Conservation (phyloP, 768 basidiomycete species). For the Pleurotus platypus region DNA sequence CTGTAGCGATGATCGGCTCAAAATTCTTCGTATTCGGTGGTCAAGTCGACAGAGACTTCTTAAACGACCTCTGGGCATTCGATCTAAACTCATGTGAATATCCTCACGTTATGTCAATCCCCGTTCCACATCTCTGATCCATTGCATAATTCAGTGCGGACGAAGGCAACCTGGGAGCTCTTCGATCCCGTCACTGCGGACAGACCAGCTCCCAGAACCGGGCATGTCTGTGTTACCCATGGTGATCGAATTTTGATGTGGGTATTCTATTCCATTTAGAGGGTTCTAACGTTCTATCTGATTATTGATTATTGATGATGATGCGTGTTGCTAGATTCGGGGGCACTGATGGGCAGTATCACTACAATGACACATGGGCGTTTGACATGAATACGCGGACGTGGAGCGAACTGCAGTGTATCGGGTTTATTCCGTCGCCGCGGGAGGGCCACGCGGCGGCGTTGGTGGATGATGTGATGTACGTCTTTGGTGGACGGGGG, state of each 20-base stretch:
- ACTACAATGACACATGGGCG: conserved; percentile 98
- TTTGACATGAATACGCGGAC: conserved; percentile 76
- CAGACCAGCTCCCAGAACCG: conserved; percentile 80
- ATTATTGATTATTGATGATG: background rate
- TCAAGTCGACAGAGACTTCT: conserved; percentile 90
- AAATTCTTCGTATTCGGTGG: conserved; percentile 96
- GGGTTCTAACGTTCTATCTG: background rate
- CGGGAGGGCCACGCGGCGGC: conserved; percentile 96
- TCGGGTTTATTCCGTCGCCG: conserved; percentile 94
- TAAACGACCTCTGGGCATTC: conserved; percentile 95
- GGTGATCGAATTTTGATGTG: conserved; percentile 85
- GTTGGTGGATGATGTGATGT: conserved; percentile 95
- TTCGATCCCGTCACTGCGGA: conserved; percentile 58
- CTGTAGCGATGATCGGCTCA: conserved; percentile 86
- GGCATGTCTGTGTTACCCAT: conserved; percentile 83
- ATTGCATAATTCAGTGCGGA: conserved; percentile 55
- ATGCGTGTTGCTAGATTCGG: conserved; percentile 65
- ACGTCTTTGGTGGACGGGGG: conserved; percentile 95
- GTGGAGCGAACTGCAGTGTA: conserved; percentile 94
- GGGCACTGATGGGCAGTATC: conserved; percentile 97
- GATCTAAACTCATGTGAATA: conserved; percentile 89
- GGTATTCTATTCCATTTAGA: conserved; percentile 23
- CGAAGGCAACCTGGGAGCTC: conserved; percentile 81
- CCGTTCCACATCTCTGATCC: background rate
- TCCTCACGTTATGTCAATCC: background rate